phyloP scores from a whole-genome alignment of 495 filamentous ascomycete species.

The Lineolata rhizophorae region DNA sequence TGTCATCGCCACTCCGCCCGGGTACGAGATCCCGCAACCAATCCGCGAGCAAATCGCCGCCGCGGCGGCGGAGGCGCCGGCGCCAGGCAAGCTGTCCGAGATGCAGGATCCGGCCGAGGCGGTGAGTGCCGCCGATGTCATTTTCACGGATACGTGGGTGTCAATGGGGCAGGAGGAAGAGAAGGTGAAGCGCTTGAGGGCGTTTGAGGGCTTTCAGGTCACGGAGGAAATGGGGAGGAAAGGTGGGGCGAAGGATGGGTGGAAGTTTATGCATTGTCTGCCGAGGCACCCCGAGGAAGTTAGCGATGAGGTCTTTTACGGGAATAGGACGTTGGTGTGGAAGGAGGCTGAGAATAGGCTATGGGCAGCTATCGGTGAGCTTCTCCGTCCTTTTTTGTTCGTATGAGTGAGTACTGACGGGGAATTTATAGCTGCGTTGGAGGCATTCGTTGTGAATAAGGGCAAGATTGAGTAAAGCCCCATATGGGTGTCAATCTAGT shows the following conservation, averaged over 20 bases:
- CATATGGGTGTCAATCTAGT: too few species aligned
- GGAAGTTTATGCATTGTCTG: slow-evolving; percentile 98
- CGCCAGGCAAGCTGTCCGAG: slow-evolving; percentile 45
- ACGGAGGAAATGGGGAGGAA: slow-evolving; percentile 58
- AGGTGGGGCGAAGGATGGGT: slow-evolving; percentile 68
- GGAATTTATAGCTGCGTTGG: slow-evolving; percentile 36
- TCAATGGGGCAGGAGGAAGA: slow-evolving; percentile 94
- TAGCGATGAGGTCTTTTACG: slow-evolving; percentile 82
- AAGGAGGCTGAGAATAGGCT: slow-evolving; percentile 83
- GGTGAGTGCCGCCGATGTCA: slow-evolving; percentile 65
- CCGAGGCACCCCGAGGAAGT: slow-evolving; percentile 92
- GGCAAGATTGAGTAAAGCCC: slow-evolving; percentile 47
- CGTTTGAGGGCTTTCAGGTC: slow-evolving; percentile 79
- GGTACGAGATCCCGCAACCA: slow-evolving; percentile 49
- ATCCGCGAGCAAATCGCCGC: slow-evolving; percentile 50
- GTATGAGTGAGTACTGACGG: background rate
- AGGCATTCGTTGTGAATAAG: slow-evolving; percentile 80
- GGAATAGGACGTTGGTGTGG: slow-evolving; percentile 63
- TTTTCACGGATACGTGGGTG: slow-evolving; percentile 94
- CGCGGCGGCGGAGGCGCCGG: slow-evolving; percentile 29
- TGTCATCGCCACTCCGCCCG: slow-evolving; percentile 62
- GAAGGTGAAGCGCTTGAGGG: slow-evolving; percentile 46
- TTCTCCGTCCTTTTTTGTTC: background rate
- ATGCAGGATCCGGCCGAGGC: slow-evolving; percentile 71
- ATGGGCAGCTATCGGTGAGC: slow-evolving; percentile 61